A percentile compares a stretch with the other conserved stretches of the same genome.
Conservation (phyloP, 768 basidiomycete genomes). For the Termitomyces sp. region DNA sequence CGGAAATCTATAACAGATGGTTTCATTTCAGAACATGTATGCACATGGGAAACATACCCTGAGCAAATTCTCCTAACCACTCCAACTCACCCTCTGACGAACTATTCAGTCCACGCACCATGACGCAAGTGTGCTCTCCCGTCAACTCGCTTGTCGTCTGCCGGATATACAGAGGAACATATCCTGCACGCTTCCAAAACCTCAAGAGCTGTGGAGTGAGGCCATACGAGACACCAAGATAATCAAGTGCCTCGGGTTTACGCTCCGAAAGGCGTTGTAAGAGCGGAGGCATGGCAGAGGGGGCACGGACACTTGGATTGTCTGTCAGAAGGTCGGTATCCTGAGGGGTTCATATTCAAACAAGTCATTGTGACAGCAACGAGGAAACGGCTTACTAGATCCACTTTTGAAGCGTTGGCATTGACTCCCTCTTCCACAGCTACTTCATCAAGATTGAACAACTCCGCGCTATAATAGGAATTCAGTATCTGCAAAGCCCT, state of each 20-base stretch:
- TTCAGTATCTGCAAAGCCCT: conserved; percentile 84
- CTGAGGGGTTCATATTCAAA: conserved; percentile 15
- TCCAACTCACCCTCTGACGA: conserved; percentile 56
- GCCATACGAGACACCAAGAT: conserved; percentile 95
- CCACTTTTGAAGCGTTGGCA: conserved; percentile 49
- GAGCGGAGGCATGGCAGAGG: conserved; percentile 83
- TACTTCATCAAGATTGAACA: conserved; percentile 80
- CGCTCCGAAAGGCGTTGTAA: conserved; percentile 87
- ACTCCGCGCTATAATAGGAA: conserved; percentile 90
- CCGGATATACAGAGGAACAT: conserved; percentile 86
- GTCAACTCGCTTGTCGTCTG: conserved; percentile 95
- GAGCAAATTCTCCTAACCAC: conserved; percentile 88
- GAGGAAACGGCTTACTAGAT: conserved; percentile 26
- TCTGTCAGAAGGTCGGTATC: conserved; percentile 66
- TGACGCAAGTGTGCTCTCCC: conserved; percentile 94
- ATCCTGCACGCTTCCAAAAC: conserved; percentile 96
- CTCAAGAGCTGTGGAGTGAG: conserved; percentile 82
- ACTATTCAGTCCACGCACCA: conserved; percentile 83
- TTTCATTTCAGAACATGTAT: neutral
- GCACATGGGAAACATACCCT: conserved; percentile 42
- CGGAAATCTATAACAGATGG: conserved; percentile 68
- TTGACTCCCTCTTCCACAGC: conserved; percentile 48
- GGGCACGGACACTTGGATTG: conserved; percentile 64
- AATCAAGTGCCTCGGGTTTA: conserved; percentile 87
- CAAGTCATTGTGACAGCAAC: neutral